Evolutionary conservation across 805 yeast species (phyloP), one percentile per base, ranked within the genome.

Genomic region (Myxozyma vanderwaltii): DNA sequence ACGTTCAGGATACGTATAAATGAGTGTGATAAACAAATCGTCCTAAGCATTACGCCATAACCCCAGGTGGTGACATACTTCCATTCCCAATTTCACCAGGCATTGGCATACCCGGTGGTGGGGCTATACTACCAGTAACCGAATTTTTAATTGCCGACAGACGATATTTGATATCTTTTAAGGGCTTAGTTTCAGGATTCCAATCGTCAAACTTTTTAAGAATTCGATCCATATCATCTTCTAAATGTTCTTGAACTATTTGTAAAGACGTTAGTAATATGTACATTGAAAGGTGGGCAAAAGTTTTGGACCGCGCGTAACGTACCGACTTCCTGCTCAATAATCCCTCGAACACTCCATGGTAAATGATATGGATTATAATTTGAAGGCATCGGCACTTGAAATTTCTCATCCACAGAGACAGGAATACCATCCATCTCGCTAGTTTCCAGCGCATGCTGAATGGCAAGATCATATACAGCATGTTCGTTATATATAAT

Each of bases 311-410:
- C n/a, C n/a, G n/a, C n/a, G n/a, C n/a, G 58, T 15, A 50, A 44
- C 63, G 4, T 56, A 60, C 63, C 63, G 8, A 56, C 54, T 0
- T 86, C 80, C 54, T 86, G 96, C 64, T 82, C 85, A 31, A 91
- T 73, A 45, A 92, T 75, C 0, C 97, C 96, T 45, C 96, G 76
- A 75, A 91, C 82, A 68, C 95, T 88, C 97, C 97, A 92, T 1
- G 98, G 98, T 39, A 92, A 75, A 59, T 87, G 84, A 69, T 82
- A 92, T 0, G 97, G 97, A 72, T 92, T 91, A 27, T 82, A 76
- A 1, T 89, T 90, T 19, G 86, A 73, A 13, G 68, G 65, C 50
- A 47, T 56, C 6, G 88, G 84, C 40, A 88, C 78, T 51, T 82
- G 82, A 69, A 86, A 88, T 29, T 58, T 58, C 15, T 65, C 68